Evolutionary conservation across 768 basidiomycete genomes (phyloP).

Genomic region (Inosperma sp.): DNA sequence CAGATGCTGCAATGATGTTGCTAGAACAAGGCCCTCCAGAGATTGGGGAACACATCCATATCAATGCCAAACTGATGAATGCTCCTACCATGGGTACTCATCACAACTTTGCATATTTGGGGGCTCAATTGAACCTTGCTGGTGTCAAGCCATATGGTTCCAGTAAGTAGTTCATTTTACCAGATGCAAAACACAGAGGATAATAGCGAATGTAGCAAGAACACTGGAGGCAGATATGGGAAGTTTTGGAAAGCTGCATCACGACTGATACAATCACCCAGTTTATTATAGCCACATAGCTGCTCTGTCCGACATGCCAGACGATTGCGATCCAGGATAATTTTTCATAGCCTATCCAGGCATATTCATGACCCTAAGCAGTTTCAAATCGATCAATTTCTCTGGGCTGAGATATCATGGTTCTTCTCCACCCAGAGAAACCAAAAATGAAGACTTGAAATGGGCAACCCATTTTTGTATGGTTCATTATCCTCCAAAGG

Average conservation of each 20-base stretch:
- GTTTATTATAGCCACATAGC: not conserved
- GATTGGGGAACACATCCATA: not conserved
- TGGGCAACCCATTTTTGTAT: not conserved
- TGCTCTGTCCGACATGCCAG: not conserved
- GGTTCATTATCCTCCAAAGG: not conserved
- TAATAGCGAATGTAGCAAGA: not conserved
- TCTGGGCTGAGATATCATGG: constrained; percentile 1
- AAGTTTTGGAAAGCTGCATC: not conserved
- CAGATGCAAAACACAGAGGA: not conserved
- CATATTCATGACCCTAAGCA: not conserved
- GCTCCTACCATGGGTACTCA: not conserved
- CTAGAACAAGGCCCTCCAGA: not conserved
- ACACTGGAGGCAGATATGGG: not conserved
- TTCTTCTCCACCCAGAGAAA: not conserved
- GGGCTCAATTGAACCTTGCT: not conserved
- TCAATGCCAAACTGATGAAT: constrained; percentile 1
- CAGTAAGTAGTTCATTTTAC: not conserved
- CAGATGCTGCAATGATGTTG: not conserved
- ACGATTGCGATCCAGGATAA: not conserved
- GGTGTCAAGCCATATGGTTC: not conserved
- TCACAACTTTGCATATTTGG: not conserved
- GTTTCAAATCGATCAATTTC: not conserved
- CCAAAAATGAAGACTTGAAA: not conserved
- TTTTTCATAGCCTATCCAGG: constrained; percentile 4
- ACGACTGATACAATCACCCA: not conserved